Evolutionary conservation across 306 rosid genomes (phyloP).

Genomic region (Cicer chorassanicum): DNA sequence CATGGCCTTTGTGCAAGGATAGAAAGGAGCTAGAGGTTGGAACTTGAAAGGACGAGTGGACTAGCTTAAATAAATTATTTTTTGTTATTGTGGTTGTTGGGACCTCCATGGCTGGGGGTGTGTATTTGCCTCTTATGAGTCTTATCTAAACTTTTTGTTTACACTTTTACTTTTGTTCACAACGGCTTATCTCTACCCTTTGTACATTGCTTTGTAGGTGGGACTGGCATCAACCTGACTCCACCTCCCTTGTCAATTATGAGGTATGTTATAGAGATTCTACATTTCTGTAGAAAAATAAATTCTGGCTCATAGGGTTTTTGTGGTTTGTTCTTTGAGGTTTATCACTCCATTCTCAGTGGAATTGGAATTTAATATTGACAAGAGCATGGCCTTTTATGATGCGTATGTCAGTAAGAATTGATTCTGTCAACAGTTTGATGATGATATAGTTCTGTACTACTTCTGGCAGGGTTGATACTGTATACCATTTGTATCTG

Average conservation of each 20-base stretch:
- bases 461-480: slow-evolving; percentile 21
- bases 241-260: slow-evolving; percentile 90
- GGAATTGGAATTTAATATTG: slow-evolving; percentile 12
- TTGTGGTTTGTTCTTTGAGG: slow-evolving; percentile 21
- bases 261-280: slow-evolving; percentile 58
- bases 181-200: slow-evolving; percentile 12
- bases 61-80: too few relatives aligned
- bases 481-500: background rate
- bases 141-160: too few relatives aligned
- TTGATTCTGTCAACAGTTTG: slow-evolving; percentile 11
- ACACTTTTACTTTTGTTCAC: too few relatives aligned
- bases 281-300: background rate
- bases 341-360: slow-evolving; percentile 11
- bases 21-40: too few relatives aligned
- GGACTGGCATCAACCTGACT: slow-evolving; percentile 97
- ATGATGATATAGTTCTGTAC: background rate
- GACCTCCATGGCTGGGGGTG: too few relatives aligned
- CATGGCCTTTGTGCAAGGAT: background rate
- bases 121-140: too few relatives aligned
- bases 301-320: slow-evolving; percentile 6
- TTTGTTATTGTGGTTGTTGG: too few relatives aligned
- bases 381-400: background rate
- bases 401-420: background rate
- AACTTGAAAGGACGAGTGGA: too few relatives aligned
- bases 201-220: slow-evolving; percentile 66